These are phyloP conservation scores for Kwoniella bestiolae DNA, from an alignment of 768 basidiomycete genomes.

Conservation along the genomic window DNA sequence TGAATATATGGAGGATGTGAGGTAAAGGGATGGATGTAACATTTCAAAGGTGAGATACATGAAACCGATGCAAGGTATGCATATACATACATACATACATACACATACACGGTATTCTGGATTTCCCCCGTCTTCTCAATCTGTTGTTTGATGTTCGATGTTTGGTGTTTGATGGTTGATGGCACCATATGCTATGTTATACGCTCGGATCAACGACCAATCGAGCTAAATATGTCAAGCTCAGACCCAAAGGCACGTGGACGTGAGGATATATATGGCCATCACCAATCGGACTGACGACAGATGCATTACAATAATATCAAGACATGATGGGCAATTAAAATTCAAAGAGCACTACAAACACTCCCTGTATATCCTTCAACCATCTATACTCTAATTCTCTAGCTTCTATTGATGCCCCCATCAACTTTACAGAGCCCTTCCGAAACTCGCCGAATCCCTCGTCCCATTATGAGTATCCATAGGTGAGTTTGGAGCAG, in stretches of 20 bases:
- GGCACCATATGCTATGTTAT: too few relatives aligned
- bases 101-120: background rate
- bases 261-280: background rate
- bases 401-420: background rate
- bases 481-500: background rate
- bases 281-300: too few relatives aligned
- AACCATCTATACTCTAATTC: background rate
- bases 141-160: background rate
- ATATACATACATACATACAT: background rate
- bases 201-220: background rate
- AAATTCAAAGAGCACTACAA: background rate
- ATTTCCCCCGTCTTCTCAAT: background rate
- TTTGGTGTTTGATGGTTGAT: background rate
- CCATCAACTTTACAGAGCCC: background rate
- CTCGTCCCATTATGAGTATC: background rate
- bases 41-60: background rate
- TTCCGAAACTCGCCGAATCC: background rate
- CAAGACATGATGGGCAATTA: too few relatives aligned
- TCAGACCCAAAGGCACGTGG: constrained; percentile 6
- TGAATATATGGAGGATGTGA: background rate
- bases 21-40: constrained; percentile 1
- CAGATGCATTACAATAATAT: background rate
- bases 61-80: background rate
- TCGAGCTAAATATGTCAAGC: background rate
- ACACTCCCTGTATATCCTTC: background rate